phyloP scores from a whole-genome alignment of 1,284 basidiomycete genomes.

The Mycosarcoma mackinlayi region DNA sequence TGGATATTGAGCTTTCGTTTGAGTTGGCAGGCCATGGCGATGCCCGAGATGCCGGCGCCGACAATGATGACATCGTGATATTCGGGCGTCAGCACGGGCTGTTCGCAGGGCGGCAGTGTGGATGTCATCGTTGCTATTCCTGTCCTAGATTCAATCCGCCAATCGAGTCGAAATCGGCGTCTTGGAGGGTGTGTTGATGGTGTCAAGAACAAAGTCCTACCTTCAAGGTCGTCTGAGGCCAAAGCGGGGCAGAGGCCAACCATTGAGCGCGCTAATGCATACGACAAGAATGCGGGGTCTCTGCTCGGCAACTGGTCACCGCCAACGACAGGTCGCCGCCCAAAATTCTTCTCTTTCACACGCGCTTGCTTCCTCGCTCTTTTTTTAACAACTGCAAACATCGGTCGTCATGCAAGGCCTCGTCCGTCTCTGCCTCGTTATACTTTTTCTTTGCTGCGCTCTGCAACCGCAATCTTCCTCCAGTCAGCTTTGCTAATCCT shows the following conservation, averaged over 20 bases:
- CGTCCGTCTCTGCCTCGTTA: no score
- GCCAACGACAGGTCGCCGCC: constrained; percentile 8
- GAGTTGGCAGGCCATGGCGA: constrained; percentile 60
- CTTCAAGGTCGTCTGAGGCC: no score
- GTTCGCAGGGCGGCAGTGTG: constrained; percentile 21
- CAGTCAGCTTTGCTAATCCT: no score
- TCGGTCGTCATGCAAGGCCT: no score
- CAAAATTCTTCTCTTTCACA: constrained; percentile 7
- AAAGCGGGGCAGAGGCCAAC: no score
- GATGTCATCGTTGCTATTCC: constrained; percentile 3
- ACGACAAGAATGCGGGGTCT: constrained; percentile 3
- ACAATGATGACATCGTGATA: constrained; percentile 64
- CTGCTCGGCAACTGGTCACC: constrained; percentile 4
- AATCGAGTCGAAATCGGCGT: not conserved
- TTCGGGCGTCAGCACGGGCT: constrained; percentile 45
- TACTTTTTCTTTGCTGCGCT: no score
- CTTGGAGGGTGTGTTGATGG: no score
- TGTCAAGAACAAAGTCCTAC: no score
- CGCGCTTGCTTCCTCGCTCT: not conserved
- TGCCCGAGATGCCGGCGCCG: constrained; percentile 62
- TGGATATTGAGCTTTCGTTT: constrained; percentile 52
- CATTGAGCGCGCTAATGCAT: not conserved
- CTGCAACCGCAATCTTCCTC: no score
- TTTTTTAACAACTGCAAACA: not conserved
- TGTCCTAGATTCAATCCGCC: no score